Percentiles rank a stretch among this genome's conserved stretches.
These are phyloP conservation scores for Hanseniaspora occidentalis DNA, from an alignment of 805 yeast species.

Conservation along the genomic window DNA sequence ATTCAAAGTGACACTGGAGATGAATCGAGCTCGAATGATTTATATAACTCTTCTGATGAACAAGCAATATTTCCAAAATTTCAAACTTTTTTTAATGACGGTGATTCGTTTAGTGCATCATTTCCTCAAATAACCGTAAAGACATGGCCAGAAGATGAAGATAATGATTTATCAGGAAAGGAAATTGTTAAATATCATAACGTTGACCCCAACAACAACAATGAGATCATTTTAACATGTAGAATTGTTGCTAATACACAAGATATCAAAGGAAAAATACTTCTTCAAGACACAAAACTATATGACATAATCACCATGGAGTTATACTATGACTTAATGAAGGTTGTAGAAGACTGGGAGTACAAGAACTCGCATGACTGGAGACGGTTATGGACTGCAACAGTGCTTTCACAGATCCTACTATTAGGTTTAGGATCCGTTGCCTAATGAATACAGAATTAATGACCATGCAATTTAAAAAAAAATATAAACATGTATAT, in stretches of 20 bases:
- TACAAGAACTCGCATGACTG: slow-evolving; percentile 30
- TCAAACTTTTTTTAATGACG: slow-evolving; percentile 19
- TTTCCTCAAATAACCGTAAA: slow-evolving; percentile 19
- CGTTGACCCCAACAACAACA: slow-evolving; percentile 13
- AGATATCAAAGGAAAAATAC: slow-evolving; percentile 28
- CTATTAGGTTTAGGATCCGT: slow-evolving; percentile 49
- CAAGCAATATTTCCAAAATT: slow-evolving; percentile 14
- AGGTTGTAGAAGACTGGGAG: slow-evolving; percentile 43
- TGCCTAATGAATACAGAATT: too few relatives aligned
- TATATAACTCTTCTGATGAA: slow-evolving; percentile 19
- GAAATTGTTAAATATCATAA: slow-evolving; percentile 25
- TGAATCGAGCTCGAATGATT: slow-evolving; percentile 6
- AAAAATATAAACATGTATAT: background rate
- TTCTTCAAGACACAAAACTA: slow-evolving; percentile 13
- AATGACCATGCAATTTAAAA: too few relatives aligned
- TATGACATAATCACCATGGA: slow-evolving; percentile 43
- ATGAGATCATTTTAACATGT: slow-evolving; percentile 24
- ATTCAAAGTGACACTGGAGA: background rate
- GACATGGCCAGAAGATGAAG: slow-evolving; percentile 15
- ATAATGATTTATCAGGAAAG: slow-evolving; percentile 9
- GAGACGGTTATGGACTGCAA: slow-evolving; percentile 44
- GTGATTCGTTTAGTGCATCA: slow-evolving; percentile 17
- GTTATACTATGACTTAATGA: slow-evolving; percentile 42
- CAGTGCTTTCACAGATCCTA: slow-evolving; percentile 44
- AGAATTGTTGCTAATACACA: slow-evolving; percentile 35